phyloP scores from a whole-genome alignment of 2,329 filamentous ascomycete species.

The Aspergillus hortae region DNA sequence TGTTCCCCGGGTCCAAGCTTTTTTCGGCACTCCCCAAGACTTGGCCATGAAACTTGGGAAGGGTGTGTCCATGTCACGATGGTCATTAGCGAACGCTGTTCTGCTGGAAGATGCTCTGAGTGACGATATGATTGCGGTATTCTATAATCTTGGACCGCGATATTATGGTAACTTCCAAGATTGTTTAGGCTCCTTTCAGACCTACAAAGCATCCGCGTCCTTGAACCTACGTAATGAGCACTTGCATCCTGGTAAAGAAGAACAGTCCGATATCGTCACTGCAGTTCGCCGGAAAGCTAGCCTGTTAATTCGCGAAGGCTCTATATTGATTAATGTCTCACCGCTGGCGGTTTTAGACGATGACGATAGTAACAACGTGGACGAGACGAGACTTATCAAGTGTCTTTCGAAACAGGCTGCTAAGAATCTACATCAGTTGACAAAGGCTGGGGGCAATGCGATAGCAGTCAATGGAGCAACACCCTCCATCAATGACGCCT shows the following conservation, averaged over 20 bases:
- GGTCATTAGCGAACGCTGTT: constrained; percentile 87
- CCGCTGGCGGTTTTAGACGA: constrained; percentile 77
- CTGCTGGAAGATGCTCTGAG: constrained; percentile 83
- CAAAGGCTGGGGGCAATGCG: constrained; percentile 69
- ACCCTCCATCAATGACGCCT: constrained; percentile 80
- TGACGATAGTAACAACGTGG: constrained; percentile 66
- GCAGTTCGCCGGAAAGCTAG: constrained; percentile 86
- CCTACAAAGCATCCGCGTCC: constrained; percentile 87
- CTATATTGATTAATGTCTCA: constrained; percentile 77
- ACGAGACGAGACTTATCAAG: constrained; percentile 72
- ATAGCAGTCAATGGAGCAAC: constrained; percentile 86
- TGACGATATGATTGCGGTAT: constrained; percentile 87
- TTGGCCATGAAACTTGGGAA: constrained; percentile 72
- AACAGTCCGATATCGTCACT: constrained; percentile 83
- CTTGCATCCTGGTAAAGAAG: constrained; percentile 82
- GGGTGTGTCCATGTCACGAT: constrained; percentile 70
- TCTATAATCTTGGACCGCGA: constrained; percentile 81
- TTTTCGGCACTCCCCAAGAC: constrained; percentile 87
- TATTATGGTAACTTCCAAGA: constrained; percentile 98
- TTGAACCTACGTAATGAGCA: constrained; percentile 89
- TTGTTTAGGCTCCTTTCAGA: constrained; percentile 91
- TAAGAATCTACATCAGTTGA: constrained; percentile 64
- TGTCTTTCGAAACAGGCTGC: constrained; percentile 71
- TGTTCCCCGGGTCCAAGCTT: constrained; percentile 71
- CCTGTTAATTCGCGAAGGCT: constrained; percentile 73